Base-by-base conservation (phyloP, 2,329 filamentous ascomycete genomes). In the Aschersonia sp. region DNA sequence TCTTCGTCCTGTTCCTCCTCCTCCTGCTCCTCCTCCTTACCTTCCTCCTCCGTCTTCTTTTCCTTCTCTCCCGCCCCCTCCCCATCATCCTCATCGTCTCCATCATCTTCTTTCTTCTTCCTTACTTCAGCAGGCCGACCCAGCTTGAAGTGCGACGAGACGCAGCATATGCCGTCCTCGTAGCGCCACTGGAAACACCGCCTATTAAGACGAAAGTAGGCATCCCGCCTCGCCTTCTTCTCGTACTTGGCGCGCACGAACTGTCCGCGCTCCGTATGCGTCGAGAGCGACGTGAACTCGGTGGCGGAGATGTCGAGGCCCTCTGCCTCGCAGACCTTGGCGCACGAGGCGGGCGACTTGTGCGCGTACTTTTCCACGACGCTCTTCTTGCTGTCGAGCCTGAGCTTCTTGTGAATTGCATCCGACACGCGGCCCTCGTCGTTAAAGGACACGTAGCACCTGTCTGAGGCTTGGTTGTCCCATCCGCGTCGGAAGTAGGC, bases 391-490 rank as follows among this genome's bases (percentile, higher is more conserved):
- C 60, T 58, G 40, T 65, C 59, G 30, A 63, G 58, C 54, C 62
- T 67, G 51, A 69, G 65, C 5, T 64, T 61, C 5, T 57, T 57
- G 35, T 58, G 62, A 31, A 55, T 56, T 42, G 57, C 51, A 2
- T 58, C 59, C 4, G 61, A 58, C 1, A 62, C 62, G 30, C 56
- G 57, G 28, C 53, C 53, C 51, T 69, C 66, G 2, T 63, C 58
- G 31, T 66, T 64, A 10, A 63, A 64, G 44, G 60, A 67, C 49
- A 68, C 59, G 52, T 71, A 74, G 53, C 67, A 70, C 9, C 62
- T 61, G 45, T 73, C 70, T 30, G 74, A 66, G 4, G 73, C 71
- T 4, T 70, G 54, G 53, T 78, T 77, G 55, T 77, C 69, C 74
- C 74, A 78, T 45, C 74, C 63, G 6, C 70, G 62, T 12, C 70